Conservation (phyloP, 257 asterid genomes). For the Jacaranda mimosifolia region DNA sequence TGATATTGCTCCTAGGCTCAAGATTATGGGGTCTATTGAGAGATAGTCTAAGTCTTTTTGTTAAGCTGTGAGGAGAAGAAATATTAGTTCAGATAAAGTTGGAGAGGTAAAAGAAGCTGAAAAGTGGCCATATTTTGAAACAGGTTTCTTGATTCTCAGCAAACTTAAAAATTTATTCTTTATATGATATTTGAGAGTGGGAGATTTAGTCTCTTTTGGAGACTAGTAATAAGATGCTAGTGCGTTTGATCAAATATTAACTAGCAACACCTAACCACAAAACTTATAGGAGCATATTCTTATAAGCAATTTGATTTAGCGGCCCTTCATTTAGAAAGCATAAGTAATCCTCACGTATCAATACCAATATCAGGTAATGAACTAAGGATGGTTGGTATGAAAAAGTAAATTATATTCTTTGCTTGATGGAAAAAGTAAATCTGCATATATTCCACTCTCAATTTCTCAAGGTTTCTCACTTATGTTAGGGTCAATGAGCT, state of each 20-base stretch:
- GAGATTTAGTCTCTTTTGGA: not conserved
- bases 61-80: constrained; percentile 41
- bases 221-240: too few relatives aligned
- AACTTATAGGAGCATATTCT: too few relatives aligned
- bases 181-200: not conserved
- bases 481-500: not conserved
- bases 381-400: too few relatives aligned
- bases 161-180: constrained; percentile 11
- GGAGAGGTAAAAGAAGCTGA: constrained; percentile 40
- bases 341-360: too few relatives aligned
- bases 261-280: too few relatives aligned
- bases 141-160: constrained; percentile 6
- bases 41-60: constrained; percentile 42
- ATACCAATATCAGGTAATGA: too few relatives aligned
- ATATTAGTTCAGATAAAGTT: constrained; percentile 40
- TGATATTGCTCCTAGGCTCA: constrained; percentile 16
- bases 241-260: too few relatives aligned
- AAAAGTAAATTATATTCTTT: too few relatives aligned
- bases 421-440: too few relatives aligned
- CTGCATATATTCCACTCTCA: not conserved
- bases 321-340: too few relatives aligned
- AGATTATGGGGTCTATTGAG: constrained; percentile 11
- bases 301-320: too few relatives aligned
- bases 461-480: not conserved
- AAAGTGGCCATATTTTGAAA: constrained; percentile 43